A percentile compares a stretch with the other conserved stretches of the same genome.
Evolutionary conservation across 306 rosid genomes (phyloP).

Genomic region (Dryas octopetala): DNA sequence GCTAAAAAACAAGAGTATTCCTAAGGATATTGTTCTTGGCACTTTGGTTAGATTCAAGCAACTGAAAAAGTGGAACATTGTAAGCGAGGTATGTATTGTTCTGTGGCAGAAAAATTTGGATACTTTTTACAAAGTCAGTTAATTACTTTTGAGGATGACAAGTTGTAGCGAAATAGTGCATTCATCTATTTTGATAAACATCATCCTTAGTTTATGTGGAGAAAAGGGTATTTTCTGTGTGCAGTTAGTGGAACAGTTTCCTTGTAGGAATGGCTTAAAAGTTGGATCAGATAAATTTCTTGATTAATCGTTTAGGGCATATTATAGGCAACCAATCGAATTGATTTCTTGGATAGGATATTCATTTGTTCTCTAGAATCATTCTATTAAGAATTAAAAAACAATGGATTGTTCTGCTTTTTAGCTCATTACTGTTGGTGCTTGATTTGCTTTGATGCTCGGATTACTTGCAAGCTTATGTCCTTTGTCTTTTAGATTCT

Average conservation of each 20-base stretch:
- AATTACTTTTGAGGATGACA: background rate
- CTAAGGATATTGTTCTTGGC: slow-evolving; percentile 70
- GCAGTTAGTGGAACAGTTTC: background rate
- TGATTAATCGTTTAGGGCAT: background rate
- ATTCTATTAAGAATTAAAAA: background rate
- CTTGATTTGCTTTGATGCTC: slow-evolving; percentile 13
- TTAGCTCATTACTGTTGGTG: slow-evolving; percentile 1
- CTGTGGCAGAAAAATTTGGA: background rate
- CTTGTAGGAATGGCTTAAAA: background rate
- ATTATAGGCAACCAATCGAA: background rate
- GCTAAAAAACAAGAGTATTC: slow-evolving; percentile 43
- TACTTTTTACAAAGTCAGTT: background rate
- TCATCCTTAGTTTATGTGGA: background rate
- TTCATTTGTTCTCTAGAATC: background rate
- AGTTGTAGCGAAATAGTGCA: background rate
- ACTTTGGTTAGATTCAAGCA: slow-evolving; percentile 88
- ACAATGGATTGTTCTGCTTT: background rate
- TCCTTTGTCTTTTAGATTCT: slow-evolving; percentile 58
- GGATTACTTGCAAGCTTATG: slow-evolving; percentile 12
- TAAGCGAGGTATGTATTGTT: slow-evolving; percentile 62
- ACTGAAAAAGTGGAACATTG: slow-evolving; percentile 78
- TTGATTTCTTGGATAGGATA: background rate
- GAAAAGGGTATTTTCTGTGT: background rate
- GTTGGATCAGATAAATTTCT: background rate
- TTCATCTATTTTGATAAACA: background rate